Base-by-base conservation (phyloP, 1,284 basidiomycete species). In the Puccinia polysora region DNA sequence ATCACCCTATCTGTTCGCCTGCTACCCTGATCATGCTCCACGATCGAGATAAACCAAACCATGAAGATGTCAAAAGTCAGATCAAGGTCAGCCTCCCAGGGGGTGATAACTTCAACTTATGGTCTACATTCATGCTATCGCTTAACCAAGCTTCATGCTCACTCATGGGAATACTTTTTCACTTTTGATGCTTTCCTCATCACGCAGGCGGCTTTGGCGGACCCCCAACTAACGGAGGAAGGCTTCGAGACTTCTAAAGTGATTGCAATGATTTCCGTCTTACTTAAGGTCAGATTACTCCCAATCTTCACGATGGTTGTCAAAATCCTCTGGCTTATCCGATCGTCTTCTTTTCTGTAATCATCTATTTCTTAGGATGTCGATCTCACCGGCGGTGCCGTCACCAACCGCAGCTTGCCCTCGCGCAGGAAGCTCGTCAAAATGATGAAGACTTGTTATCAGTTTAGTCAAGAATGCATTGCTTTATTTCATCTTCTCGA, bases 211-310 rank as follows among this genome's bases (percentile, higher is more conserved):
- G 45, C 67, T 20, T 36, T 70, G 3, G 58, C 52, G 14, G 58
- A 70, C 34, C 47, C 67, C 25, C 28, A 38, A 23, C 15, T 70
- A 58, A 32, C 56, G 7, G 55, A 62, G 20, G 56, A 70, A 28
- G 67, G 56, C 7, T 70, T 70, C 34, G 67, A 43, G n/a, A 62
- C 67, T 36, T 70, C 67, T 6, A 70, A 70, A 50, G 67, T 70
- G 45, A 70, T 70, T 34, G 67, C 67, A 4, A 28, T 70, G 15
- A 70, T 70, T 43, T 56, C 58, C 36, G 49, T 70, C 8, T 49
- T 70, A 52, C 47, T 70, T 1, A 47, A 60, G 56, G 67, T 70
- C 20, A 49, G 30, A 53, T 23, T 43, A 12, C 15, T 20, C 4
- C 20, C 49, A 7, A 59, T 36, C 4, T 36, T 3, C 32, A n/a